Percentiles rank a stretch among this genome's conserved stretches.
phyloP scores from a whole-genome alignment of 176 grass and related monocot genomes.

The Rhipidocladum racemiflorum region DNA sequence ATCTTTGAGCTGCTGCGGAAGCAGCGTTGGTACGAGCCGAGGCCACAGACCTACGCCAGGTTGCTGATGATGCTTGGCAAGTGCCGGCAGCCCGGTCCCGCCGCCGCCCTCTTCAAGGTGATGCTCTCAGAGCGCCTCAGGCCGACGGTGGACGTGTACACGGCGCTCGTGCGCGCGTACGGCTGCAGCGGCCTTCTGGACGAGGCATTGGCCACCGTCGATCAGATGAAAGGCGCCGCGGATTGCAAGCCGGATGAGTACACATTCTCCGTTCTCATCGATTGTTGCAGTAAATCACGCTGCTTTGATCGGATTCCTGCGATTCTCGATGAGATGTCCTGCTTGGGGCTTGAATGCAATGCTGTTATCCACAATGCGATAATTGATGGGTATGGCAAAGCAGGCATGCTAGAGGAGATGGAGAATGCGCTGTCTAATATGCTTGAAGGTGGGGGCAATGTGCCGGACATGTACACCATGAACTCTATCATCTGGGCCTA shows the following conservation, averaged over 20 bases:
- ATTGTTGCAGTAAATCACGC: slow-evolving; percentile 54
- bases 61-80: slow-evolving; percentile 79
- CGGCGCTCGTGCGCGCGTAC: slow-evolving; percentile 69
- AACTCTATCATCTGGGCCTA: slow-evolving; percentile 84
- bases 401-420: slow-evolving; percentile 60
- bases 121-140: slow-evolving; percentile 64
- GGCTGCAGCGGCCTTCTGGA: slow-evolving; percentile 69
- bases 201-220: slow-evolving; percentile 54
- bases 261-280: slow-evolving; percentile 64
- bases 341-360: slow-evolving; percentile 58
- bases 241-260: slow-evolving; percentile 69
- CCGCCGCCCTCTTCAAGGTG: slow-evolving; percentile 53
- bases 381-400: slow-evolving; percentile 77
- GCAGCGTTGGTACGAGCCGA: slow-evolving; percentile 84
- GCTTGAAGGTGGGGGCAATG: slow-evolving; percentile 58
- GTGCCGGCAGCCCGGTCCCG: slow-evolving; percentile 59
- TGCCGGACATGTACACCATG: slow-evolving; percentile 83
- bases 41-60: slow-evolving; percentile 70
- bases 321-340: slow-evolving; percentile 73
- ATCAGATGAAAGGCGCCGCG: slow-evolving; percentile 67
- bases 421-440: slow-evolving; percentile 50
- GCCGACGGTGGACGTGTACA: slow-evolving; percentile 70
- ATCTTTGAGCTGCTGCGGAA: slow-evolving; percentile 80
- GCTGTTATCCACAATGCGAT: slow-evolving; percentile 81
- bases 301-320: slow-evolving; percentile 52